Evolutionary conservation across 2,329 filamentous ascomycete species (phyloP).

Genomic region (Pezicula rhizophila): DNA sequence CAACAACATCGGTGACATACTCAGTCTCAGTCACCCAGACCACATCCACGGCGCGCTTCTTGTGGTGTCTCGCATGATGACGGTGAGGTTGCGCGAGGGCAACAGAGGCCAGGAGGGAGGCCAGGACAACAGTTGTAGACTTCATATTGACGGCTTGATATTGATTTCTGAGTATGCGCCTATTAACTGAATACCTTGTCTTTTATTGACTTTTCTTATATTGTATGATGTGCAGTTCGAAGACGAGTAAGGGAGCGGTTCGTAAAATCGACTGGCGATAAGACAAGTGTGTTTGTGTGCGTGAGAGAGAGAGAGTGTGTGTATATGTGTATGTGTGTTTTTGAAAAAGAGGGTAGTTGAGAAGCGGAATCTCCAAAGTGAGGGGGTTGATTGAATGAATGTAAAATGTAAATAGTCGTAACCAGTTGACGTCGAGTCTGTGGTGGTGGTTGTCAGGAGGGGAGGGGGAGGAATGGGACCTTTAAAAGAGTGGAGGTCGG

Average conservation of each 20-base stretch:
- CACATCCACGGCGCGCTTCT: slow-evolving; percentile 25
- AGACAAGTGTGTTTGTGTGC: background rate
- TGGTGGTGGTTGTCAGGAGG: background rate
- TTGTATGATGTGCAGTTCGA: background rate
- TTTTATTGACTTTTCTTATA: background rate
- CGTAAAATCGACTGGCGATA: background rate
- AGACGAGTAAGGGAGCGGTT: background rate
- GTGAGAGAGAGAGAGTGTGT: no score
- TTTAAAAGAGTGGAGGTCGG: background rate
- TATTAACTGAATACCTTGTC: no score
- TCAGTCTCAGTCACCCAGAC: slow-evolving; percentile 44
- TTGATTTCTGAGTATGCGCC: background rate
- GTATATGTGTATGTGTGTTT: no score
- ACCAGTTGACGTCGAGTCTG: background rate
- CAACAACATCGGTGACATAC: slow-evolving; percentile 40
- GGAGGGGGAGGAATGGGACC: background rate
- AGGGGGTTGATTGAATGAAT: background rate
- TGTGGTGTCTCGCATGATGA: slow-evolving; percentile 26
- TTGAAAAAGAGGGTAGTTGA: background rate
- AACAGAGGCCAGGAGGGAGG: slow-evolving; percentile 22
- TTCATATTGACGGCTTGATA: slow-evolving; percentile 26
- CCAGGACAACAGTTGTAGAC: slow-evolving; percentile 24
- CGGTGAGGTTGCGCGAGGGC: slow-evolving; percentile 28
- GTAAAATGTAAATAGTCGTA: background rate
- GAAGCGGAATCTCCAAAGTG: background rate